phyloP scores from a whole-genome alignment of 2,329 filamentous ascomycete species.

The Verticillium nonalfalfae region DNA sequence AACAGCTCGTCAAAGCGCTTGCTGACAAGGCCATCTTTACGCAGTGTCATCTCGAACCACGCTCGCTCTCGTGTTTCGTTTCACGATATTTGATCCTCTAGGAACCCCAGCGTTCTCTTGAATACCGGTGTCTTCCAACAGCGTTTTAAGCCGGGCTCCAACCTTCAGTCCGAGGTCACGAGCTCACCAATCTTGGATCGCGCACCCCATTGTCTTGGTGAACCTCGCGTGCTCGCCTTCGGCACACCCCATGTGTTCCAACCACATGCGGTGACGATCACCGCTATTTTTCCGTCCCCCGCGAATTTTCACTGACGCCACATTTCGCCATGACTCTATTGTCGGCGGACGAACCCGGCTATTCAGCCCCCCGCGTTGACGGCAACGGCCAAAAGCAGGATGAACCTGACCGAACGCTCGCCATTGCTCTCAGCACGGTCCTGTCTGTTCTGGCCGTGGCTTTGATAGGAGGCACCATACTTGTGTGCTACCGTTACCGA shows the following conservation, averaged over 20 bases:
- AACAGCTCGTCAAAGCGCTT: too few species aligned
- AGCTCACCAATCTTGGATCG: not conserved
- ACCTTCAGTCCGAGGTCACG: too few species aligned
- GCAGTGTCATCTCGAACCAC: not conserved
- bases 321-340: not conserved
- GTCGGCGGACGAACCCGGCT: not conserved
- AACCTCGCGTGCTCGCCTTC: not conserved
- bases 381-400: not conserved
- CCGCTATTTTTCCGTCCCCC: not conserved
- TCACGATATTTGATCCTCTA: not conserved
- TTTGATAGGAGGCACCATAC: conserved; percentile 23
- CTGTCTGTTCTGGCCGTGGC: conserved; percentile 38
- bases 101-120: not conserved
- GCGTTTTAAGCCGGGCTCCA: too few species aligned
- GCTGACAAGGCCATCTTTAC: too few species aligned
- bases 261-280: not conserved
- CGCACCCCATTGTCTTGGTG: not conserved
- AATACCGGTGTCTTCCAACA: too few species aligned
- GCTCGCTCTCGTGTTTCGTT: not conserved
- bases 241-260: not conserved
- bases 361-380: not conserved
- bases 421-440: conserved; percentile 45
- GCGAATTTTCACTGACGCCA: not conserved
- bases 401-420: conserved; percentile 30
- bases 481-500: conserved; percentile 31